Evolutionary conservation across 2,329 filamentous ascomycete genomes (phyloP).

Genomic region (Alternaria triticina): DNA sequence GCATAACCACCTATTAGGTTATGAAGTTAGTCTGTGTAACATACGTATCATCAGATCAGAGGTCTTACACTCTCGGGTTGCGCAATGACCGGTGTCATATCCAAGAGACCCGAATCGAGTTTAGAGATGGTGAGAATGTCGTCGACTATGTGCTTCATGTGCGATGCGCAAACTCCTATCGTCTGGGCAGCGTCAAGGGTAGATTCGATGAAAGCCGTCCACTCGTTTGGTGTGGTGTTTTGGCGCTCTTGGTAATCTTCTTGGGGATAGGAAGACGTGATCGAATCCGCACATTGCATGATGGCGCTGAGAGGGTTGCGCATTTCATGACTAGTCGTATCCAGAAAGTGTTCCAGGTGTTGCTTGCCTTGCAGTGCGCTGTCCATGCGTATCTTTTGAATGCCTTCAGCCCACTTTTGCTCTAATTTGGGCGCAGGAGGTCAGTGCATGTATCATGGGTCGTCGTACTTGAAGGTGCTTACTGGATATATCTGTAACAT

Average conservation of each 20-base stretch:
- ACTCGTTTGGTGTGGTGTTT: slow-evolving; percentile 10
- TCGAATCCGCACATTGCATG: slow-evolving; percentile 52
- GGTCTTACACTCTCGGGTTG: slow-evolving; percentile 34
- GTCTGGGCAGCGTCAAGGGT: slow-evolving; percentile 48
- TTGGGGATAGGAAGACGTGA: slow-evolving; percentile 34
- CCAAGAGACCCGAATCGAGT: slow-evolving; percentile 51
- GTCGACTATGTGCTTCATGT: slow-evolving; percentile 57
- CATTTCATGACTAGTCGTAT: slow-evolving; percentile 51
- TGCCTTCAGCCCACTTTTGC: slow-evolving; percentile 46
- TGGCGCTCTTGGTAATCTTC: slow-evolving; percentile 5
- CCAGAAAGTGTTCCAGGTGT: slow-evolving; percentile 46
- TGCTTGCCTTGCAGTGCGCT: slow-evolving; percentile 42
- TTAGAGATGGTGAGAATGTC: slow-evolving; percentile 56
- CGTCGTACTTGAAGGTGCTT: background rate
- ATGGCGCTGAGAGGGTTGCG: slow-evolving; percentile 53
- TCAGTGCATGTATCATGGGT: background rate
- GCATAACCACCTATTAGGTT: slow-evolving; percentile 17
- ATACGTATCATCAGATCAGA: background rate
- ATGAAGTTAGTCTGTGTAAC: background rate
- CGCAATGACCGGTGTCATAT: slow-evolving; percentile 50
- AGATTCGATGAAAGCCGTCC: slow-evolving; percentile 27
- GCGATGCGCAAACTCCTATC: slow-evolving; percentile 52
- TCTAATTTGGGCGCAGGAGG: background rate
- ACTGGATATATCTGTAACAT: slow-evolving; percentile 45
- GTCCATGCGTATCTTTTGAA: slow-evolving; percentile 39